Evolutionary conservation across 2,329 filamentous ascomycete genomes (phyloP).

Genomic region (Trichoderma hamatum): DNA sequence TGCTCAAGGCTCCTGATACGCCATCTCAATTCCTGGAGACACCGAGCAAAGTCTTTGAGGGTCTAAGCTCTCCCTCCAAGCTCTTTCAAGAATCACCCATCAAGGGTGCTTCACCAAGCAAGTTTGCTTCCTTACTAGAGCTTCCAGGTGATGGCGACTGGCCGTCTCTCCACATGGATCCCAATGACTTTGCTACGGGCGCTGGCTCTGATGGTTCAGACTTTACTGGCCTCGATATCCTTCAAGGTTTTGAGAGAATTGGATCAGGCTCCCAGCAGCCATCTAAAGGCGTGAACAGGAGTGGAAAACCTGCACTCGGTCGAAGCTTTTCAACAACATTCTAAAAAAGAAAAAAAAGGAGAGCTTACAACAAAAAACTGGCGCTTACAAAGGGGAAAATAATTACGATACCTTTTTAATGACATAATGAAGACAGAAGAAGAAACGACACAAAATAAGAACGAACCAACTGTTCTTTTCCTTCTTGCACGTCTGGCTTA

Average conservation of each 20-base stretch:
- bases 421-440: conserved; percentile 23
- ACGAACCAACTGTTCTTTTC: neutral
- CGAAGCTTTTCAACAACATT: conserved; percentile 41
- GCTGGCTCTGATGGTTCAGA: conserved; percentile 60
- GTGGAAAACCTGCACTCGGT: conserved; percentile 36
- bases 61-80: conserved; percentile 60
- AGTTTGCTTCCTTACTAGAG: conserved; percentile 44
- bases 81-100: conserved; percentile 44
- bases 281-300: conserved; percentile 30
- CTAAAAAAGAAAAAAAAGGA: conserved; percentile 28
- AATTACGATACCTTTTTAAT: conserved; percentile 31
- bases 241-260: conserved; percentile 77
- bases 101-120: conserved; percentile 54
- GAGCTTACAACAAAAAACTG: neutral
- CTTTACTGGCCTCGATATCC: conserved; percentile 66
- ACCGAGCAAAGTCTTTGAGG: conserved; percentile 60
- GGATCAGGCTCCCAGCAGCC: conserved; percentile 51
- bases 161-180: conserved; percentile 41
- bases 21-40: conserved; percentile 52
- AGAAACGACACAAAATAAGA: neutral
- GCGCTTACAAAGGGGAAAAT: conserved; percentile 21
- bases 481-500: neutral
- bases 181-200: conserved; percentile 46
- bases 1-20: conserved; percentile 52
- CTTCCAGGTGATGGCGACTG: conserved; percentile 46